Evolutionary conservation across 2,329 filamentous ascomycete species (phyloP), one percentile per base, ranked within the genome.

Genomic region (Cryphonectria radicalis): DNA sequence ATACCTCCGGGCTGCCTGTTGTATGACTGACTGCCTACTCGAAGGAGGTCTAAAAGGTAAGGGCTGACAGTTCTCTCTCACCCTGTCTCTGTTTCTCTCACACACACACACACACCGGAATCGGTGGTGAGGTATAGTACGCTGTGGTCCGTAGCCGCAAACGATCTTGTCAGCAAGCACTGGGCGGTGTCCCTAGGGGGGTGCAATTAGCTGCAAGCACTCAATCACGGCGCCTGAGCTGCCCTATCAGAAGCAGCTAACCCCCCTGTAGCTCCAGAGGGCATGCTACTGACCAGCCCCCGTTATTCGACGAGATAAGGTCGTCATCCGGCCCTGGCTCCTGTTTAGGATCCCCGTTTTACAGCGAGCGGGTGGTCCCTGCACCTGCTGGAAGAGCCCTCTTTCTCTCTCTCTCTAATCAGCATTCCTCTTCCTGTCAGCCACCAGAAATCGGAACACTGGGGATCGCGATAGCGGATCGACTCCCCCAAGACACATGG

Each of bases 241-340:
- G 63, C 63, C 63, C 63, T 53, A 65, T 65, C 63, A 65, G 42
- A 35, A 28, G 63, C 63, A 50, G 63, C 40, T n/a, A 11, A 11
- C 4, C 25, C 25, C 63, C 28, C 42, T 50, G 25, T 50, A 53
- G 22, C 28, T 28, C 42, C 40, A 43, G 28, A 65, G 37, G 40
- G 32, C 37, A 42, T 53, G 55, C 66, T 57, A 50, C 62, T 68
- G 63, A 71, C 69, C 68, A 72, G 71, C 71, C 71, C 66, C 69
- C 62, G 19, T 40, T 50, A 66, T 71, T 68, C 42, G 46, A 28
- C 43, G 59, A 68, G 71, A 73, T 73, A 73, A 73, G 71, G 55
- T 46, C 68, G 63, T 63, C 42, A 42, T 40, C 67, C 55, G 66
- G 66, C 62, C 66, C 37, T 32, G n/a, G 62, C 42, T 42, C 62